phyloP scores from a whole-genome alignment of 148 eudicot genomes.

The Selenicereus undatus region DNA sequence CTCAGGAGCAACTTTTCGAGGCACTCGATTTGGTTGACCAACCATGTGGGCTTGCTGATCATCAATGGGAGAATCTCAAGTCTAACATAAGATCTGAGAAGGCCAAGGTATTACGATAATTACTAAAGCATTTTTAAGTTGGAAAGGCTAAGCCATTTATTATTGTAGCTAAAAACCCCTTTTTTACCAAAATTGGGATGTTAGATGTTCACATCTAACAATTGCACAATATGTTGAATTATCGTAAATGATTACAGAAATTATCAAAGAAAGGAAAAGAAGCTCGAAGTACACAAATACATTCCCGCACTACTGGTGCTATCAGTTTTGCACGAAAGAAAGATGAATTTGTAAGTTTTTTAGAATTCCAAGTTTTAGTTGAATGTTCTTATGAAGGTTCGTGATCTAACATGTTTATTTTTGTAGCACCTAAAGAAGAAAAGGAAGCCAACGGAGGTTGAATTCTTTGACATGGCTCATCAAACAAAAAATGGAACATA shows the following conservation, averaged over 20 bases:
- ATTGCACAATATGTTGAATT: neutral
- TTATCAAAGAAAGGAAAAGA: neutral
- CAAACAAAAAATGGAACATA: neutral
- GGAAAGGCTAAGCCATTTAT: neutral
- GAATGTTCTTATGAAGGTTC: neutral
- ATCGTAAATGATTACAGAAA: neutral
- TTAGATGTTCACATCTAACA: too few species aligned
- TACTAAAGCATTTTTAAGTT: neutral
- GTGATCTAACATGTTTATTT: neutral
- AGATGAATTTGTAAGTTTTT: neutral
- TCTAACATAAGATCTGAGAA: neutral
- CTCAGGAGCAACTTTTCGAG: neutral
- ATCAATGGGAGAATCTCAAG: neutral
- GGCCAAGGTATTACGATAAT: neutral
- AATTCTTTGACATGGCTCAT: neutral
- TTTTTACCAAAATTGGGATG: too few species aligned
- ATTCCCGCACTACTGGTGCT: neutral
- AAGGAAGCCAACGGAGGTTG: conserved; percentile 3
- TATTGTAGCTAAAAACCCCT: neutral
- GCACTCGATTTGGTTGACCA: neutral
- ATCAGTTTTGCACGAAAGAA: neutral
- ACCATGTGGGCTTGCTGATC: neutral
- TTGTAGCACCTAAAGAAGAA: neutral
- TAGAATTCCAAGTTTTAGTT: neutral
- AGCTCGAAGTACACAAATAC: neutral